Conservation (phyloP, 2,329 filamentous ascomycete genomes). For the Neonectria neomacrospora region DNA sequence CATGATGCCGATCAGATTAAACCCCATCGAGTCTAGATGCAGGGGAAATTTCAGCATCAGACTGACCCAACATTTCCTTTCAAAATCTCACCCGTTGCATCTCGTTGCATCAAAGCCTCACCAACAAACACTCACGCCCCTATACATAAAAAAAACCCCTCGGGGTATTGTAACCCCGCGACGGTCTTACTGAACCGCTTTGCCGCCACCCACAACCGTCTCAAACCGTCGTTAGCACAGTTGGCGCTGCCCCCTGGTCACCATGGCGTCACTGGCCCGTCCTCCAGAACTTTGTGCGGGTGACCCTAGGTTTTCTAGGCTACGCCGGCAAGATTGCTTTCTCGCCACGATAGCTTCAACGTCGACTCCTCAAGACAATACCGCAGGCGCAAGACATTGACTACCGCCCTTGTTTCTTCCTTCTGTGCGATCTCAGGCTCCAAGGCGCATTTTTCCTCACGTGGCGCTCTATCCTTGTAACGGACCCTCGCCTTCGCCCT, state of each 20-base stretch:
- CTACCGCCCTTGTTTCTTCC: background rate
- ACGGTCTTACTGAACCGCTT: constrained; percentile 26
- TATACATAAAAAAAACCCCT: background rate
- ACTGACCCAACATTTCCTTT: constrained; percentile 6
- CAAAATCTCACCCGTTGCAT: background rate
- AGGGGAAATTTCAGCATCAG: background rate
- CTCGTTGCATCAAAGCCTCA: background rate
- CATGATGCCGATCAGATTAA: background rate
- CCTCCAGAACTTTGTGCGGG: constrained; percentile 23
- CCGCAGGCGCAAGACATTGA: constrained; percentile 3
- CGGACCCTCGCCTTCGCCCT: background rate
- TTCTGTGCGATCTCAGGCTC: background rate
- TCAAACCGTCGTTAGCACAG: constrained; percentile 30
- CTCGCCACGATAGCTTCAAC: constrained; percentile 19
- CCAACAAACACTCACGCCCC: background rate
- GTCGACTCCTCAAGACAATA: background rate
- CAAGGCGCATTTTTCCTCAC: constrained; percentile 8
- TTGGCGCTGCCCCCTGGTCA: constrained; percentile 8
- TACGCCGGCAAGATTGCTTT: constrained; percentile 27
- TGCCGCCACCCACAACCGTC: constrained; percentile 36
- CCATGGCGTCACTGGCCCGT: constrained; percentile 34
- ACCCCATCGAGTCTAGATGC: background rate
- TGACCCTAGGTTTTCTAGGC: constrained; percentile 26
- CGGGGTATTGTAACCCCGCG: constrained; percentile 13
- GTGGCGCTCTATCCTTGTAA: background rate